Conservation (phyloP, 2,329 filamentous ascomycete species). For the Colletotrichum sp. region DNA sequence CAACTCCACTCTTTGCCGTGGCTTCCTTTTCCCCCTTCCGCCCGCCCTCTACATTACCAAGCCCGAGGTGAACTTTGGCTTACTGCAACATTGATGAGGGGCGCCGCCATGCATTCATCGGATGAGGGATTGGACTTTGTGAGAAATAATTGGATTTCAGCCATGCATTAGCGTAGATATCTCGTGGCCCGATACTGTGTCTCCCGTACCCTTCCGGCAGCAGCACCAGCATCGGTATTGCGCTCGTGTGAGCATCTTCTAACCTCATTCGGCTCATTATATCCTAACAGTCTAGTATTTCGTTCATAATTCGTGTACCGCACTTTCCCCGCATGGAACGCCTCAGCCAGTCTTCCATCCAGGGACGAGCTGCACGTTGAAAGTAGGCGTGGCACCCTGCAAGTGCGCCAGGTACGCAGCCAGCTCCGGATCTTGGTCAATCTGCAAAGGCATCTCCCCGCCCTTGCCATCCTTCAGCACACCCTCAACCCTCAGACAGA, state of each 20-base stretch:
- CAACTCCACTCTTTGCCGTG: conserved; percentile 8
- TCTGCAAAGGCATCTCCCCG: conserved; percentile 65
- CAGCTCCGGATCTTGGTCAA: conserved; percentile 75
- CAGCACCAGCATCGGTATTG: background rate
- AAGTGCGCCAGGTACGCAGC: conserved; percentile 73
- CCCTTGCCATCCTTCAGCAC: conserved; percentile 65
- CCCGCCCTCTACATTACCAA: background rate
- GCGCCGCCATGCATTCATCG: background rate
- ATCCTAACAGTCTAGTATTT: background rate
- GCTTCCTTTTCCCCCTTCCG: background rate
- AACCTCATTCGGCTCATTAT: background rate
- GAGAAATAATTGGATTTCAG: background rate
- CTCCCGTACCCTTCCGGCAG: background rate
- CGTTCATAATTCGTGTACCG: background rate
- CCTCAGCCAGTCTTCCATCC: conserved; percentile 15
- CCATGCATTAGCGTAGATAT: background rate
- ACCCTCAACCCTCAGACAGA: conserved; percentile 68
- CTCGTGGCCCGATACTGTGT: background rate
- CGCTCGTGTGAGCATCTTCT: background rate
- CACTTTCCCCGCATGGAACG: background rate
- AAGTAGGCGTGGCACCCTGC: conserved; percentile 48
- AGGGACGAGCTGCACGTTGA: conserved; percentile 43
- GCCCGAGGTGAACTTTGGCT: background rate
- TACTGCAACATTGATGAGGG: background rate
- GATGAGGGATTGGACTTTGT: background rate